Base-by-base conservation (phyloP, 495 filamentous ascomycete species). In the Penicillium paxilli region DNA sequence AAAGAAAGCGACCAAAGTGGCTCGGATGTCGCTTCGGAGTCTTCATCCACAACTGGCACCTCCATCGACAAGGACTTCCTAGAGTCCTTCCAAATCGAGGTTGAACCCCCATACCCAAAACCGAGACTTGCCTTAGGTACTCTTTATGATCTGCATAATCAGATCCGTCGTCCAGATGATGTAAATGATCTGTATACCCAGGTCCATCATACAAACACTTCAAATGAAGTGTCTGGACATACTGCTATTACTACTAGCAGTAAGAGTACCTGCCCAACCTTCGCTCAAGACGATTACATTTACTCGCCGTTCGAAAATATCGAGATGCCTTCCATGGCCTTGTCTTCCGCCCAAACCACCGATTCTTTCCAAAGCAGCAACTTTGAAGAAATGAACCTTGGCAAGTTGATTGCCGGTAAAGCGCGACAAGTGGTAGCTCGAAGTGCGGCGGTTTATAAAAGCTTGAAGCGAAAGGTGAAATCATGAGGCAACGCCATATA, bases 91-190 rank as follows among this genome's bases (percentile, higher is more conserved):
- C 46, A 46, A 9, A 23, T 59, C 14, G 56, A 59, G 56, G 40
- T 24, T 1, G 5, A 46, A 1, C 47, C 47, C 20, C 56, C 50
- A n/a, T 54, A 40, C 40, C 50, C 50, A 3, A 37, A 58, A 23
- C 49, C 37, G 14, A 30, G 7, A n/a, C 35, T 16, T n/a, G n/a
- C 44, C 20, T n/a, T 20, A 16, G 20, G 42, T 20, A 33, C 44
- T 45, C 50, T 53, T 20, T 44, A 46, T 30, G 47, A 32, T 28
- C 33, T 54, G 25, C 44, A 37, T n/a, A 30, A 41, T 37, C 51
- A 54, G 23, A 54, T 54, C 14, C 20, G 44, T 16, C 17, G 22
- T n/a, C 26, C 35, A 30, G 51, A 16, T 35, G 22, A 25, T 12
- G 4, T 26, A 20, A 41, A 10, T n/a, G n/a, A n/a, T n/a, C n/a